Percentiles rank a stretch among this genome's conserved stretches.
Conservation (phyloP, 2,329 filamentous ascomycete genomes). For the Clonostachys rosea region DNA sequence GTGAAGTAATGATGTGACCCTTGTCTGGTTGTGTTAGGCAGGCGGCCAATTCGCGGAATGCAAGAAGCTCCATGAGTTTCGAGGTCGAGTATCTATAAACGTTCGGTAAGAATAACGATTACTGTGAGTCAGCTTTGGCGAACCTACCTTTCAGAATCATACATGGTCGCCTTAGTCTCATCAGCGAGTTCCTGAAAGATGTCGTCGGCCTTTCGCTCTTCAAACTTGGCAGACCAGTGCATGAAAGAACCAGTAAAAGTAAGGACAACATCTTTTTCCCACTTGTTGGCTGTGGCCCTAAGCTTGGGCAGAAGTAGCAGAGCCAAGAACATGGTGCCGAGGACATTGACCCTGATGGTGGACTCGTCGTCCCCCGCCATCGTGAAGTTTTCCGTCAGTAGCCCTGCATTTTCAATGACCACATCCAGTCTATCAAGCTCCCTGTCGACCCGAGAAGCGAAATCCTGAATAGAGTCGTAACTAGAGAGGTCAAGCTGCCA, state of each 20-base stretch:
- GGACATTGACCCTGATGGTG: constrained; percentile 39
- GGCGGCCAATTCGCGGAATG: constrained; percentile 13
- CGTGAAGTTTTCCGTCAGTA: constrained; percentile 10
- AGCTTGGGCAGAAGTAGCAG: constrained; percentile 16
- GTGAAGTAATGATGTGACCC: constrained; percentile 39
- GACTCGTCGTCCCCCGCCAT: constrained; percentile 31
- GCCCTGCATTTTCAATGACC: constrained; percentile 24
- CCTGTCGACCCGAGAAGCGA: constrained; percentile 16
- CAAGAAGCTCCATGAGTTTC: constrained; percentile 22
- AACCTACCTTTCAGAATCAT: background rate
- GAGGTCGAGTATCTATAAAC: constrained; percentile 15
- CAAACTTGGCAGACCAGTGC: constrained; percentile 16
- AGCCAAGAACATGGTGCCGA: constrained; percentile 14
- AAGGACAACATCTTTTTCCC: constrained; percentile 13
- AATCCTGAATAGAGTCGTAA: constrained; percentile 28
- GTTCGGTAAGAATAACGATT: too few species aligned
- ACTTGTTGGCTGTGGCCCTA: constrained; percentile 23
- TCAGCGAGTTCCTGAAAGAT: constrained; percentile 21
- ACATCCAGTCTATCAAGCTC: constrained; percentile 26
- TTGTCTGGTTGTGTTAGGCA: constrained; percentile 5
- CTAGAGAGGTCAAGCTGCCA: constrained; percentile 25
- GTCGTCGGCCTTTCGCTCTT: constrained; percentile 15
- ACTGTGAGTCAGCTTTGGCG: too few species aligned
- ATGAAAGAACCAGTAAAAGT: constrained; percentile 18
- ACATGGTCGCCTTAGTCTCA: constrained; percentile 4